Percentiles rank a stretch among this genome's conserved stretches.
Conservation (phyloP, 73 alveolate species). For the Paramecium tetraurelia region DNA sequence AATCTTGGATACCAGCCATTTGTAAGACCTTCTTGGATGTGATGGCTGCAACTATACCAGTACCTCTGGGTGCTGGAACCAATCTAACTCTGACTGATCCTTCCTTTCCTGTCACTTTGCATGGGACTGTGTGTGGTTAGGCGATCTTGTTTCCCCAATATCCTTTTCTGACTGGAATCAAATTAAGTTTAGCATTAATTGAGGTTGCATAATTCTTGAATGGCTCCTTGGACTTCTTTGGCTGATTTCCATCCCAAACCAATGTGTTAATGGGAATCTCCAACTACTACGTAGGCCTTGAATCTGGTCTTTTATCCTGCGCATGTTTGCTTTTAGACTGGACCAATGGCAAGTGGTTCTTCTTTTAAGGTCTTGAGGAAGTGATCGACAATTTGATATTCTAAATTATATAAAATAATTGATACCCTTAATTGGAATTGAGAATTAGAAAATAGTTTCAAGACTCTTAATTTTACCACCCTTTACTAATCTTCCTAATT, state of each 20-base stretch:
- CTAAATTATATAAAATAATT: slow-evolving; percentile 77
- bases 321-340: slow-evolving; percentile 99
- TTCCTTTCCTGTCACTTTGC: slow-evolving; percentile 99
- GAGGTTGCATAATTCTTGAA: too few species aligned
- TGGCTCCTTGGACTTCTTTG: slow-evolving; percentile 98
- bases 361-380: slow-evolving; percentile 90
- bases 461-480: slow-evolving; percentile 91
- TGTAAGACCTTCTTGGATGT: slow-evolving; percentile 97
- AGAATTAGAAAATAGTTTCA: slow-evolving; percentile 99
- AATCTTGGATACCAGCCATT: slow-evolving; percentile 99
- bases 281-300: slow-evolving; percentile 99
- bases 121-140: slow-evolving; percentile 98
- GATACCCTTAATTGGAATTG: slow-evolving; percentile 99
- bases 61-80: slow-evolving; percentile 99
- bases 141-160: slow-evolving; percentile 99
- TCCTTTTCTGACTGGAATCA: slow-evolving; percentile 99
- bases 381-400: slow-evolving; percentile 78
- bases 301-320: slow-evolving; percentile 99
- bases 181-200: slow-evolving; percentile 97
- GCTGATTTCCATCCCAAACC: slow-evolving; percentile 99
- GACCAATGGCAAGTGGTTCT: slow-evolving; percentile 98
- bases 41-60: slow-evolving; percentile 99
- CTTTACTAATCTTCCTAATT: slow-evolving; percentile 99
- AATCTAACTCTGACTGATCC: slow-evolving; percentile 99
- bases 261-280: slow-evolving; percentile 98